Base-by-base conservation (phyloP, 2,329 filamentous ascomycete species). In the Hypomyces perniciosus region DNA sequence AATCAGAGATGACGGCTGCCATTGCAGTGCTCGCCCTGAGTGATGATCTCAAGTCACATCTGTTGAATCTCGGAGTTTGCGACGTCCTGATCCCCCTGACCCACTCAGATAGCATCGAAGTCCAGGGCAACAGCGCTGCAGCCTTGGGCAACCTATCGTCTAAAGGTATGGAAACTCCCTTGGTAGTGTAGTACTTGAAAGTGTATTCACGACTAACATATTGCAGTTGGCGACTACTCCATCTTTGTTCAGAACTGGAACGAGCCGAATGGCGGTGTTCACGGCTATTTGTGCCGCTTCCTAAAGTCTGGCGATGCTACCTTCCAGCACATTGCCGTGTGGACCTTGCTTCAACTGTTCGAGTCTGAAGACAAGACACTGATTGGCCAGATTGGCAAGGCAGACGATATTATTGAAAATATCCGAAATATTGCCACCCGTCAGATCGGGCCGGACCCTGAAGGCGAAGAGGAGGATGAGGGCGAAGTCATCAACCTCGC, bases 1-100 rank as follows among this genome's bases (percentile, higher is more conserved):
- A 99, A 67, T 96, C 91, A 2, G 93, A 99, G 69, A 99, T 99
- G 93, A 99, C 93, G 4, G 93, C 93, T n/a, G 93, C 93, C 1
- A 96, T 99, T 69, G 93, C 93, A 35, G 93, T 99, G 10, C 78
- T 99, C 56, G 93, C 93, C 13, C 74, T 99, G 46, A 96, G 92
- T 61, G 93, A 99, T 62, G 93, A 99, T 57, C 79, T 99, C 52
- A 99, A 99, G 72, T 83, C 88, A 4, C 88, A 95, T 64, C 79
- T 99, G 9, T 74, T 99, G 49, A 91, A 89, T 54, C 79, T 97
- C 2, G 93, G 92, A 26, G 92, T 99, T 1, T 97, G 97, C 64
- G 93, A 96, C 63, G 91, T 97, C 9, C 73, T 99, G 51, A 97
- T 99, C 52, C 93, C 93, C 27, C 76, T 99, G 53, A 99, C 93